Evolutionary conservation across 257 asterid species (phyloP), one percentile per base, ranked within the genome.

Genomic region (Buddleja alternifolia): DNA sequence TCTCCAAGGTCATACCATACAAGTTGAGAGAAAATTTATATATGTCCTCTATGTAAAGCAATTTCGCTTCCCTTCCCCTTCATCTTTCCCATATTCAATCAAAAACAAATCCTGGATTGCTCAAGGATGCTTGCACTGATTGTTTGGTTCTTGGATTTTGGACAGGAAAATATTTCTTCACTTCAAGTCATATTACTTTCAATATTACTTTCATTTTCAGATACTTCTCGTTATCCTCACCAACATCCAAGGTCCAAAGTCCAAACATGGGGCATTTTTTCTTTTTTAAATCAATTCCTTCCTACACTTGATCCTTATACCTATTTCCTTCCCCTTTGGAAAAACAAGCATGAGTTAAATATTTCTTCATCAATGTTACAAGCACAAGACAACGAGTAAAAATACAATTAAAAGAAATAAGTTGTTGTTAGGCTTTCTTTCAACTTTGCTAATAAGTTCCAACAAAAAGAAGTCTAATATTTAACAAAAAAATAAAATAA

Each of bases 401-500:
- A n/a, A 21, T 23, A 42, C n/a, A 42, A 53, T 29, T 54, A 53
- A 20, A 29, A 51, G 63, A 37, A 59, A 17, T 2, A 15, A 37
- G 41, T 17, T 29, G 41, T 14, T 15, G 6, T n/a, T 41, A 41
- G 67, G 29, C 10, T 60, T 20, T 17, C 21, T 4, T 12, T 8
- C 15, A 17, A 10, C 29, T 15, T 20, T 55, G 24, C 24, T 17
- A 15, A 68, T 68, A 34, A 41, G 34, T 44, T 68, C 10, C 20
- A 24, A 25, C 47, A 8, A 17, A 47, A 2, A 20, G 15, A n/a
- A 63, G 42, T 25, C 5, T 12, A 8, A 3, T 1, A 46, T 4
- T 41, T 40, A 41, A 63, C 39, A 6, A n/a, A 69, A 66, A 55
- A 45, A 10, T 46, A 67, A 29, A n/a, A n/a, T n/a, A n/a, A 19